These are phyloP conservation scores for Candida sanyaensis DNA, from an alignment of 1,139 yeast species.

Conservation along the genomic window DNA sequence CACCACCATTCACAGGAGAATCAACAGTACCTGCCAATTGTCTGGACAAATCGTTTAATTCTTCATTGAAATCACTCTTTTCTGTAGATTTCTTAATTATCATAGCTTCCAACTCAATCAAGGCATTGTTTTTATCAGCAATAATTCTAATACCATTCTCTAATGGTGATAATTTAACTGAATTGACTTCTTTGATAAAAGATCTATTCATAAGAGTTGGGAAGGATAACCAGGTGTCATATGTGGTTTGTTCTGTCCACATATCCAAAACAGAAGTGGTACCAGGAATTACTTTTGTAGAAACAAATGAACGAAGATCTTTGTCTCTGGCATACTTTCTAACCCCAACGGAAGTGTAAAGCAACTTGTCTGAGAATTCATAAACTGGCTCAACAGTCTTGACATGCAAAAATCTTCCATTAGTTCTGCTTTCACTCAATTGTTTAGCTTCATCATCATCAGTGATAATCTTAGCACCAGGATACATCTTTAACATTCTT, in stretches of 20 bases:
- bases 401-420: constrained; percentile 76
- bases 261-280: constrained; percentile 71
- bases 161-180: constrained; percentile 75
- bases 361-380: constrained; percentile 50
- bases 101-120: constrained; percentile 67
- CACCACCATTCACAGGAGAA: constrained; percentile 92
- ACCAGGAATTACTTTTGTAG: constrained; percentile 74
- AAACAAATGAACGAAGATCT: constrained; percentile 69
- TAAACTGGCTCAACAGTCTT: constrained; percentile 70
- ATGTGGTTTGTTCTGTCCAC: constrained; percentile 89
- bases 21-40: constrained; percentile 86
- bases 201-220: constrained; percentile 89
- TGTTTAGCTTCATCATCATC: constrained; percentile 64
- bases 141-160: constrained; percentile 78
- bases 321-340: constrained; percentile 72
- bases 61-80: constrained; percentile 48
- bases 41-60: constrained; percentile 71
- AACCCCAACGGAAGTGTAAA: constrained; percentile 57
- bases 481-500: constrained; percentile 71
- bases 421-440: constrained; percentile 43
- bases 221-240: constrained; percentile 74
- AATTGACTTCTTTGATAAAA: constrained; percentile 57
- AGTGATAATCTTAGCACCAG: constrained; percentile 76
- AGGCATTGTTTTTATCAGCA: constrained; percentile 68
- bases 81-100: constrained; percentile 59